These are phyloP conservation scores for Diospyros kaki DNA, from an alignment of 148 eudicot species.

Conservation along the genomic window DNA sequence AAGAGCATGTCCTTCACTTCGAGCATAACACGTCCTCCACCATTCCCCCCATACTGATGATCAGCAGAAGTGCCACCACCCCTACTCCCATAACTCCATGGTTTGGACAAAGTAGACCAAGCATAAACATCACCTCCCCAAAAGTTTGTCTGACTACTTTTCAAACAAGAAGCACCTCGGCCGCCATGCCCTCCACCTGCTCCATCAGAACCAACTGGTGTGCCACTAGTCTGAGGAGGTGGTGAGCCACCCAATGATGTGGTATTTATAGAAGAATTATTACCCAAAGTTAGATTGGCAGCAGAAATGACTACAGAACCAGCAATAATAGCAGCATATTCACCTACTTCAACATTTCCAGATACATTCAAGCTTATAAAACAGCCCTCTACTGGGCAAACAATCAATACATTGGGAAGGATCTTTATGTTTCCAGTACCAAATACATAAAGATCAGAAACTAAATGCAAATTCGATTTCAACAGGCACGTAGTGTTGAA, in stretches of 20 bases:
- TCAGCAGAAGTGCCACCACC: conserved; percentile 62
- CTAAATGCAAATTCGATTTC: conserved; percentile 40
- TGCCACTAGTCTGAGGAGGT: conserved; percentile 78
- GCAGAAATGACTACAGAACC: conserved; percentile 58
- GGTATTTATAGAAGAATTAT: conserved; percentile 54
- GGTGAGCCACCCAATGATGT: conserved; percentile 67
- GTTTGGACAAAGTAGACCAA: conserved; percentile 65
- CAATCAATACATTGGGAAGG: conserved; percentile 56
- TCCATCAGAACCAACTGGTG: conserved; percentile 73
- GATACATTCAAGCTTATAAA: conserved; percentile 54
- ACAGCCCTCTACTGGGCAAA: conserved; percentile 59
- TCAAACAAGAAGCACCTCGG: conserved; percentile 81
- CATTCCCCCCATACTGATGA: conserved; percentile 59
- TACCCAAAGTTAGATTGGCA: conserved; percentile 49
- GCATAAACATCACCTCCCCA: conserved; percentile 92
- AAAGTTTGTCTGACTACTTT: conserved; percentile 29
- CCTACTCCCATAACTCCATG: conserved; percentile 79
- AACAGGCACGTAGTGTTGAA: conserved; percentile 72
- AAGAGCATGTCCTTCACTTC: conserved; percentile 35
- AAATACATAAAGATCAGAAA: conserved; percentile 48
- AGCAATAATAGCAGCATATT: conserved; percentile 51
- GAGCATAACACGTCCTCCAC: conserved; percentile 73
- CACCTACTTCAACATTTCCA: conserved; percentile 60
- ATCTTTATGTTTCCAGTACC: conserved; percentile 74
- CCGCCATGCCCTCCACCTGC: conserved; percentile 95